Evolutionary conservation across 805 yeast genomes (phyloP).

Genomic region (Starmerella geochares): DNA sequence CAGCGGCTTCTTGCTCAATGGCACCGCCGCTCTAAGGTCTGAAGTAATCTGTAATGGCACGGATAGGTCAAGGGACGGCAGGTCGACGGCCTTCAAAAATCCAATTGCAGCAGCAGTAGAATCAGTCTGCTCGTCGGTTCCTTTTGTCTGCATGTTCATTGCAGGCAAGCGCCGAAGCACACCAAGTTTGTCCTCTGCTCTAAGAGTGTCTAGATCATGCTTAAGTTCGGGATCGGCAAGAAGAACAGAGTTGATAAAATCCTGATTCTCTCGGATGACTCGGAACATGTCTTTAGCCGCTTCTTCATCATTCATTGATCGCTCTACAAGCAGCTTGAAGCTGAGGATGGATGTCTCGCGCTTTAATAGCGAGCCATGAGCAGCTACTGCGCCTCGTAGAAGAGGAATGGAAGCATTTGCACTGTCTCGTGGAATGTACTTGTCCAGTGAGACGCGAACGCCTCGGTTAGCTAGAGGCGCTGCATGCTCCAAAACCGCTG

Average conservation of each 20-base stretch:
- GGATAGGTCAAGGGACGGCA: constrained; percentile 5
- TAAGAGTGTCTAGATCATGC: constrained; percentile 9
- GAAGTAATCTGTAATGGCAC: constrained; percentile 2
- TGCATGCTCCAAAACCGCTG: constrained; percentile 11
- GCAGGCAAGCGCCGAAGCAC: neutral
- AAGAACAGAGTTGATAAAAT: neutral
- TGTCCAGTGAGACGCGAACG: constrained; percentile 7
- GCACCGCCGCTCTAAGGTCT: constrained; percentile 10
- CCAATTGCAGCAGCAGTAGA: neutral
- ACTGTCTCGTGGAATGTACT: neutral
- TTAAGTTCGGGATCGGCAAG: neutral
- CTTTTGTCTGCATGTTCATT: neutral
- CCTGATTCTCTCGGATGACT: constrained; percentile 1
- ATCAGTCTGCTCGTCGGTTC: neutral
- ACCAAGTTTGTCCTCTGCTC: constrained; percentile 11
- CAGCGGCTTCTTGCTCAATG: neutral
- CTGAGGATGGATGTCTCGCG: constrained; percentile 7
- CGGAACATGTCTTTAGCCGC: constrained; percentile 7
- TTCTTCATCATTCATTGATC: constrained; percentile 6
- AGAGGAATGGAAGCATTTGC: neutral
- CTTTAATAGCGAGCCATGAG: constrained; percentile 14
- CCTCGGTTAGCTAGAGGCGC: constrained; percentile 3
- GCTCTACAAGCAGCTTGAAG: constrained; percentile 9
- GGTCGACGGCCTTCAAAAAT: neutral
- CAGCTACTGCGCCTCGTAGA: constrained; percentile 13